phyloP scores from a whole-genome alignment of 768 basidiomycete species.

The Naematelia aurantialba region DNA sequence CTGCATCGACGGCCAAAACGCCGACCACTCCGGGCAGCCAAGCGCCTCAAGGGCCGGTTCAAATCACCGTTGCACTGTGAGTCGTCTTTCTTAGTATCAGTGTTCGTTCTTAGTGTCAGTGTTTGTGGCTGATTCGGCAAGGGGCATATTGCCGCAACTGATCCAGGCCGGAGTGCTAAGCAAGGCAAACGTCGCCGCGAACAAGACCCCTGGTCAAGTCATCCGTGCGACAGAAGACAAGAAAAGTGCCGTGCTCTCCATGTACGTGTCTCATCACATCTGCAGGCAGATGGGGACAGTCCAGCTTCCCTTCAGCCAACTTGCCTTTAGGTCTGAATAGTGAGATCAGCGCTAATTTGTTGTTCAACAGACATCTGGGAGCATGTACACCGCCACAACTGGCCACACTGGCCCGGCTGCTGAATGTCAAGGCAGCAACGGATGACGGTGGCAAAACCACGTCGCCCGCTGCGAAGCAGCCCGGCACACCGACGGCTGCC shows the following conservation, averaged over 20 bases:
- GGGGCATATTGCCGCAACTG: constrained; percentile 14
- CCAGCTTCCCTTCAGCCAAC: neutral
- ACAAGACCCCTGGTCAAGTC: constrained; percentile 17
- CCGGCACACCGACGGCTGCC: neutral
- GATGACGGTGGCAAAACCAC: neutral
- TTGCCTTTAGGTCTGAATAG: neutral
- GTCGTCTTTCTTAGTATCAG: too few species aligned
- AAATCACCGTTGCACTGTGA: neutral
- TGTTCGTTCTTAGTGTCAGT: neutral
- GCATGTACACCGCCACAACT: constrained; percentile 7
- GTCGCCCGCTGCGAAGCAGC: neutral
- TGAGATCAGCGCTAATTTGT: too few species aligned
- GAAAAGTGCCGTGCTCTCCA: constrained; percentile 17
- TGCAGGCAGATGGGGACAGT: neutral
- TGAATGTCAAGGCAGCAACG: constrained; percentile 7
- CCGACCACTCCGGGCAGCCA: neutral
- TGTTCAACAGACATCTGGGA: constrained; percentile 14
- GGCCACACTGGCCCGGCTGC: constrained; percentile 7
- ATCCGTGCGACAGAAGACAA: constrained; percentile 17
- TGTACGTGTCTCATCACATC: constrained; percentile 6
- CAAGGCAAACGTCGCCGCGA: neutral
- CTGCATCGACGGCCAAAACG: neutral
- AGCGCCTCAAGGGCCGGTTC: neutral
- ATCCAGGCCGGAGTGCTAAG: constrained; percentile 11
- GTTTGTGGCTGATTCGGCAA: neutral